These are phyloP conservation scores for Phaseolus coccineus DNA, from an alignment of 331 rosid species.

Conservation along the genomic window DNA sequence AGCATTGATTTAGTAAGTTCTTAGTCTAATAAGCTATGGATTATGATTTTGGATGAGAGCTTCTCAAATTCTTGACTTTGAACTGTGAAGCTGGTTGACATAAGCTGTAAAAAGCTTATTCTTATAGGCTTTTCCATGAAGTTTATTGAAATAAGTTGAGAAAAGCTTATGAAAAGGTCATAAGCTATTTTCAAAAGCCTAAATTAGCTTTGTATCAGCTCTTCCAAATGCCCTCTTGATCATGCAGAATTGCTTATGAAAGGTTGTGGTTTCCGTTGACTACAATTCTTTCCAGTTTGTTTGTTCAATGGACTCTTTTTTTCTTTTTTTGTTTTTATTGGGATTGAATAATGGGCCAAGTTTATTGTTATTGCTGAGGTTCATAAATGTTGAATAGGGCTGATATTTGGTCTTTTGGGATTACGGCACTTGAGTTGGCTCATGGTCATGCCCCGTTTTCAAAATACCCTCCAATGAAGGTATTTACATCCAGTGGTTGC, in stretches of 20 bases:
- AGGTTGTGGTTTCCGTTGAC: background rate
- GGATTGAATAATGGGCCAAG: conserved; percentile 21
- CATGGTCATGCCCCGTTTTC: conserved; percentile 98
- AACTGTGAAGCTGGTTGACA: background rate
- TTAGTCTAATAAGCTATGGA: no score
- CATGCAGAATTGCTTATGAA: background rate
- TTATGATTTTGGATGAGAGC: background rate
- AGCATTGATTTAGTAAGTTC: no score
- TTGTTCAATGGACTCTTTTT: background rate
- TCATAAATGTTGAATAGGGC: conserved; percentile 62
- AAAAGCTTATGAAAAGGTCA: background rate
- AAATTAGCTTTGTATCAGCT: no score
- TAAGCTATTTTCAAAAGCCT: background rate
- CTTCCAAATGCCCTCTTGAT: background rate
- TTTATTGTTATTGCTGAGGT: conserved; percentile 24
- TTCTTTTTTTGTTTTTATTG: background rate
- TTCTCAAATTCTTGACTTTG: background rate
- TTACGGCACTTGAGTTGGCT: conserved; percentile 91
- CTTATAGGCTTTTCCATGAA: background rate
- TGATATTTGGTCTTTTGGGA: conserved; percentile 95
- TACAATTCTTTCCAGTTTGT: background rate
- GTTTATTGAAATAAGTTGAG: background rate
- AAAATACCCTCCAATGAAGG: conserved; percentile 97
- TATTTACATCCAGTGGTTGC: conserved; percentile 34
- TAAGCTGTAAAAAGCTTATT: background rate